Evolutionary conservation across 768 basidiomycete species (phyloP).

Genomic region (Lentinula edodes): DNA sequence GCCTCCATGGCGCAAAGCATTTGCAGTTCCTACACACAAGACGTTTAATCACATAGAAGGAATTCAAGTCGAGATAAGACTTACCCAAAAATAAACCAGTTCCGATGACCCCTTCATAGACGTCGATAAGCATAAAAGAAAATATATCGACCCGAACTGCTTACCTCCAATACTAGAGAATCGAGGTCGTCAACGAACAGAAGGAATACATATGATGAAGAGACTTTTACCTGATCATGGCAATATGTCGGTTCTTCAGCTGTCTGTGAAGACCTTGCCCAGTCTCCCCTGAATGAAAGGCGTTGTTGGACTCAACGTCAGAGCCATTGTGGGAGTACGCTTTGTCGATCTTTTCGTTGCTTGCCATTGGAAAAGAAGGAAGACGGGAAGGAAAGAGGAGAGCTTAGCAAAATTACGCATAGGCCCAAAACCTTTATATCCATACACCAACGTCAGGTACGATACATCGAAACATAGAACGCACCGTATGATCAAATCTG

Average conservation of each 20-base stretch:
- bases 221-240: conserved; percentile 63
- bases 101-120: conserved; percentile 47
- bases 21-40: background rate
- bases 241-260: conserved; percentile 73
- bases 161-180: conserved; percentile 4
- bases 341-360: background rate
- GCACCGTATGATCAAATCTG: background rate
- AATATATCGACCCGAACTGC: background rate
- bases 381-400: background rate
- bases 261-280: conserved; percentile 41
- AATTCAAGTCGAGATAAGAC: background rate
- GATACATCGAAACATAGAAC: background rate
- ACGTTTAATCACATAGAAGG: conserved; percentile 31
- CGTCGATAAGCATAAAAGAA: background rate
- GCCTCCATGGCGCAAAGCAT: conserved; percentile 46
- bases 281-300: background rate
- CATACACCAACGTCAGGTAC: background rate
- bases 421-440: background rate
- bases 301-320: background rate
- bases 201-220: background rate
- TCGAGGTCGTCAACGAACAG: background rate
- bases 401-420: background rate
- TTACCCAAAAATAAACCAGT: conserved; percentile 64
- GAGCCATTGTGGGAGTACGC: background rate
- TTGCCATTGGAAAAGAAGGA: background rate